Conservation (phyloP, 768 basidiomycete genomes). For the Mycena olivaceomarginata region DNA sequence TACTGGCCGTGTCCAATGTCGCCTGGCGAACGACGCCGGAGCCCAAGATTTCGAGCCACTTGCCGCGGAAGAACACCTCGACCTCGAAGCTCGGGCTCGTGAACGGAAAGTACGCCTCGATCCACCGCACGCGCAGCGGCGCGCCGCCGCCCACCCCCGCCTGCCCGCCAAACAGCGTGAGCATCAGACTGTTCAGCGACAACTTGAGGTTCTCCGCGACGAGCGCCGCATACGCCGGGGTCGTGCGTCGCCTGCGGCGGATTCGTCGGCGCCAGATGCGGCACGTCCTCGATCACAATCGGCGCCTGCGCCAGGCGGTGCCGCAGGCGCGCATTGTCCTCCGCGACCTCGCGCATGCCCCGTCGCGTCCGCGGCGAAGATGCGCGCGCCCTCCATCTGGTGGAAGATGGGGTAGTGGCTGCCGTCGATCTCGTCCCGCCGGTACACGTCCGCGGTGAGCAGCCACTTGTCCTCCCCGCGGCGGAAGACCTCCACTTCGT, state of each 20-base stretch:
- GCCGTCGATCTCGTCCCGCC: constrained; percentile 97
- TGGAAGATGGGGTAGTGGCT: constrained; percentile 99
- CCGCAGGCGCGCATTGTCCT: constrained; percentile 81
- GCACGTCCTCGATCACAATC: constrained; percentile 92
- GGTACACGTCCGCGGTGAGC: constrained; percentile 96
- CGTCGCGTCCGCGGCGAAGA: constrained; percentile 78
- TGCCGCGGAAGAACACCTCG: constrained; percentile 96
- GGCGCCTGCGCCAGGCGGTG: constrained; percentile 79
- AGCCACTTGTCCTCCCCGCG: constrained; percentile 89
- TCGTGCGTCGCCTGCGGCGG: constrained; percentile 89
- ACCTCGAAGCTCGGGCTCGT: constrained; percentile 99
- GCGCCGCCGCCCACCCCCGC: constrained; percentile 62
- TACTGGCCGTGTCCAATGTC: constrained; percentile 91
- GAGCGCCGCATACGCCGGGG: constrained; percentile 80
- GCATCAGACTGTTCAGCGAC: constrained; percentile 90
- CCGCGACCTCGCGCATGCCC: constrained; percentile 79
- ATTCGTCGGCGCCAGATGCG: constrained; percentile 83
- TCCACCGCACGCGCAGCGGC: constrained; percentile 95
- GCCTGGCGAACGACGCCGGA: constrained; percentile 94
- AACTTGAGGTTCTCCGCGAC: constrained; percentile 93
- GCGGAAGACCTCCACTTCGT: constrained; percentile 94
- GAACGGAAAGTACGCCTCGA: constrained; percentile 98
- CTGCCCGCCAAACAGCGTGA: constrained; percentile 85
- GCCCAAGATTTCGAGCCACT: constrained; percentile 98
- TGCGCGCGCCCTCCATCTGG: constrained; percentile 96